These are phyloP conservation scores for Gaeumannomyces tritici DNA, from an alignment of 2,329 filamentous ascomycete genomes.

Conservation along the genomic window DNA sequence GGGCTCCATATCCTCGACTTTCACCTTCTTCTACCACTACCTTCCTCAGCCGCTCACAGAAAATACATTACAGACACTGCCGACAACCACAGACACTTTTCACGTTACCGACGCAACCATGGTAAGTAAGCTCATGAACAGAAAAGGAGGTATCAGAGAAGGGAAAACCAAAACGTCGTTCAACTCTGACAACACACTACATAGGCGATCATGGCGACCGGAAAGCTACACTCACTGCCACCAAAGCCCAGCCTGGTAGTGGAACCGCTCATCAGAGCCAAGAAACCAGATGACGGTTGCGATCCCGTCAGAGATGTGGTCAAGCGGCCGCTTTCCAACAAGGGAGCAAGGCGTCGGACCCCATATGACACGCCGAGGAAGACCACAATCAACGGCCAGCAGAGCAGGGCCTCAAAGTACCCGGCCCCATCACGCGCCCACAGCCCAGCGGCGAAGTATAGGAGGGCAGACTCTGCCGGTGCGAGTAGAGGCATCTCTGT, in stretches of 20 bases:
- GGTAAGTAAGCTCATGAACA: background rate
- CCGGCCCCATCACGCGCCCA: background rate
- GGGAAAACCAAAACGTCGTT: background rate
- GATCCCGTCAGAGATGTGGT: background rate
- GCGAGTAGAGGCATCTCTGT: background rate
- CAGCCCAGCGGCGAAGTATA: background rate
- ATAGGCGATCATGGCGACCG: background rate
- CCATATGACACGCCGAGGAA: too few relatives aligned
- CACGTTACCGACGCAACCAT: background rate
- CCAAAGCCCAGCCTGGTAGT: background rate
- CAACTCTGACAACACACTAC: background rate
- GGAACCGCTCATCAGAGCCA: background rate
- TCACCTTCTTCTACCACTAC: background rate
- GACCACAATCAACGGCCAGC: too few relatives aligned
- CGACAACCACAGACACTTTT: background rate
- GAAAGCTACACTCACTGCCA: background rate
- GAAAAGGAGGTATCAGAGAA: background rate
- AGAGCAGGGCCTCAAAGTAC: background rate
- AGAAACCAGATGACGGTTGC: background rate
- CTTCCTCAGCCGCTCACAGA: background rate
- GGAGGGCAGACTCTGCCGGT: background rate
- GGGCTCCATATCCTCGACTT: background rate
- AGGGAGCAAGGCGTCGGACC: too few relatives aligned
- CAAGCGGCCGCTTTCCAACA: too few relatives aligned
- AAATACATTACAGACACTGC: too few relatives aligned